Base-by-base conservation (phyloP, 2,329 filamentous ascomycete genomes). In the Pseudonectria buxi region DNA sequence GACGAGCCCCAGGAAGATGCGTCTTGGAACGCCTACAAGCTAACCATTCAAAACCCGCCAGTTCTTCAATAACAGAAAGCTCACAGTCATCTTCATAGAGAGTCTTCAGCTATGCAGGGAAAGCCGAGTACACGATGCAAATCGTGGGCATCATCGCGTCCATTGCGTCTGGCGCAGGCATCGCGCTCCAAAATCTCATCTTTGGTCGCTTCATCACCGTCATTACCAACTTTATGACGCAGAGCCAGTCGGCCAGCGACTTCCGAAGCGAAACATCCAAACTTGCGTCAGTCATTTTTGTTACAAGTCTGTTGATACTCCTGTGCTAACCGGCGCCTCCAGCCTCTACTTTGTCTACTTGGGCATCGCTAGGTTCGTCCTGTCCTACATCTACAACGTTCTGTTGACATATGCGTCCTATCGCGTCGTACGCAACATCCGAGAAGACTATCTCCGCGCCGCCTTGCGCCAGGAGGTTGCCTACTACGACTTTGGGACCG, bases 271-370 rank as follows among this genome's bases (percentile, higher is more conserved):
- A 61, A 10, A 50, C 50, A 22, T 49, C 48, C n/a, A 49, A 50
- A 14, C 44, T 60, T 22, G 56, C 58, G 60, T 62, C 35, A 37
- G 57, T 75, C 5, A 73, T 72, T 39, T 54, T 72, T 12, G 69
- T 71, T 46, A 46, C 69, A 32, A 67, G 55, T 3, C 66, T 67
- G 7, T 64, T 71, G 33, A 46, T 50, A 13, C 39, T 62, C 6
- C 60, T 61, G 4, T 71, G 71, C 41, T 47, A 63, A 26, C 46
- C 49, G 28, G n/a, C 45, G 40, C 10, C 41, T 50, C 14, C 46
- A 71, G 68, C 1, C 56, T 79, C 6, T 78, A 71, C 50, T 76
- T 78, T 45, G 61, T 78, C 16, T 78, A 77, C 41, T 59, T 79
- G 10, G 76, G 76, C 45, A 58, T 77, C 33, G 74, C 56, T 0